These are phyloP conservation scores for Erigeron canadensis DNA, from an alignment of 129 eudicot species.

Conservation along the genomic window DNA sequence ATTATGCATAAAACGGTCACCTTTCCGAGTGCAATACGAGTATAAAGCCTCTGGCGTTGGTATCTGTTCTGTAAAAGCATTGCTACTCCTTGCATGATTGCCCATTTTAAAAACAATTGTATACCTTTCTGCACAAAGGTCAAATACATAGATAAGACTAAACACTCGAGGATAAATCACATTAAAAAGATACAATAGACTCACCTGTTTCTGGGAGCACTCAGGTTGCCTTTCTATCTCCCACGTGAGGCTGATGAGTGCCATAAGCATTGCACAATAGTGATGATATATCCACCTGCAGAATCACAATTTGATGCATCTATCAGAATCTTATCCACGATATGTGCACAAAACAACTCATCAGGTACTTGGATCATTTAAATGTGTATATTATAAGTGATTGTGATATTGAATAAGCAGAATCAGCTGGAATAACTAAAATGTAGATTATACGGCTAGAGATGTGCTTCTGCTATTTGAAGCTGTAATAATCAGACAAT, in stretches of 20 bases:
- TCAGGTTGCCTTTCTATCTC: conserved; percentile 85
- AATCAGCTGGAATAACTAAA: background rate
- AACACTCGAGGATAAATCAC: background rate
- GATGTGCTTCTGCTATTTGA: too few relatives aligned
- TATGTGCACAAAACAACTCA: background rate
- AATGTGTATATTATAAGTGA: background rate
- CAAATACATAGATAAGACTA: background rate
- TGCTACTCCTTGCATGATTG: conserved; percentile 97
- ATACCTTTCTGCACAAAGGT: conserved; percentile 71
- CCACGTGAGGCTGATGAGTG: conserved; percentile 98
- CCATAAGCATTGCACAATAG: conserved; percentile 94
- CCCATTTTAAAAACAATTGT: conserved; percentile 78
- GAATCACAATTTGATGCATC: background rate
- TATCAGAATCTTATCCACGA: background rate
- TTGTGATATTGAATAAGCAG: background rate
- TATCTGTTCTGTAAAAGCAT: conserved; percentile 93
- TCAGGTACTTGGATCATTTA: background rate
- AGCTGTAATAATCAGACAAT: too few relatives aligned
- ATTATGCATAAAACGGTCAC: conserved; percentile 25
- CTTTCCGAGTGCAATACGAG: conserved; percentile 96
- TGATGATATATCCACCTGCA: conserved; percentile 99
- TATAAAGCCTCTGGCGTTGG: conserved; percentile 91
- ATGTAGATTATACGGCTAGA: too few relatives aligned
- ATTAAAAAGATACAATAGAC: background rate
- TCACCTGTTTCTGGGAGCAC: conserved; percentile 82